Evolutionary conservation across 2,329 filamentous ascomycete species (phyloP).

Genomic region (Cadophora sp.): DNA sequence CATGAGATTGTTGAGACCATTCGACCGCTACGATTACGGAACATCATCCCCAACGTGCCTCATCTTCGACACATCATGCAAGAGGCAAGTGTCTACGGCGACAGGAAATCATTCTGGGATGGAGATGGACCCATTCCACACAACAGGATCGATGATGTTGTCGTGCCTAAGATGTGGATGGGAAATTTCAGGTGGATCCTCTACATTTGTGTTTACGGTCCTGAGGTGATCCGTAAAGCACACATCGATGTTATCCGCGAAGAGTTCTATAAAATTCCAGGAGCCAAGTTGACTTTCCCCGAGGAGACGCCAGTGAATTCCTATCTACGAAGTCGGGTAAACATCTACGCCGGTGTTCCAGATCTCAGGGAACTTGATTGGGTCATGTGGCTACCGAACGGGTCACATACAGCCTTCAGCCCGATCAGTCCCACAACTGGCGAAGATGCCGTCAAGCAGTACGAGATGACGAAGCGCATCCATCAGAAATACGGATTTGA

Average conservation of each 20-base stretch:
- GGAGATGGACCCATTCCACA: not conserved
- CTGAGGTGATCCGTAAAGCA: slow-evolving; percentile 16
- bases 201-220: slow-evolving; percentile 18
- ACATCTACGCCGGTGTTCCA: slow-evolving; percentile 39
- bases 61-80: slow-evolving; percentile 21
- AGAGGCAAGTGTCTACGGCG: slow-evolving; percentile 8
- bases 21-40: slow-evolving; percentile 19
- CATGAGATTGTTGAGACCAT: slow-evolving; percentile 14
- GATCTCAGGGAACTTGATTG: slow-evolving; percentile 38
- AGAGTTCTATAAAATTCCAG: slow-evolving; percentile 30
- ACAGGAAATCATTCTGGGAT: slow-evolving; percentile 11
- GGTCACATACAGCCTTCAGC: not conserved
- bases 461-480: too few relatives aligned
- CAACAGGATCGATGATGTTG: not conserved
- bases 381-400: slow-evolving; percentile 27
- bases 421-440: too few relatives aligned
- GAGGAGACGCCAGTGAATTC: slow-evolving; percentile 46
- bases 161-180: slow-evolving; percentile 12
- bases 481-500: too few relatives aligned
- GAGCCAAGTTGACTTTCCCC: slow-evolving; percentile 47
- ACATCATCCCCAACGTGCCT: slow-evolving; percentile 22
- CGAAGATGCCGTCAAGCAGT: too few relatives aligned
- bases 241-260: slow-evolving; percentile 21
- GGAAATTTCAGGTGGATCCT: slow-evolving; percentile 16
- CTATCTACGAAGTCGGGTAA: slow-evolving; percentile 48